Percentiles rank a stretch among this genome's conserved stretches.
Evolutionary conservation across 768 basidiomycete genomes (phyloP).

Genomic region (Cystoderma amianthinum): DNA sequence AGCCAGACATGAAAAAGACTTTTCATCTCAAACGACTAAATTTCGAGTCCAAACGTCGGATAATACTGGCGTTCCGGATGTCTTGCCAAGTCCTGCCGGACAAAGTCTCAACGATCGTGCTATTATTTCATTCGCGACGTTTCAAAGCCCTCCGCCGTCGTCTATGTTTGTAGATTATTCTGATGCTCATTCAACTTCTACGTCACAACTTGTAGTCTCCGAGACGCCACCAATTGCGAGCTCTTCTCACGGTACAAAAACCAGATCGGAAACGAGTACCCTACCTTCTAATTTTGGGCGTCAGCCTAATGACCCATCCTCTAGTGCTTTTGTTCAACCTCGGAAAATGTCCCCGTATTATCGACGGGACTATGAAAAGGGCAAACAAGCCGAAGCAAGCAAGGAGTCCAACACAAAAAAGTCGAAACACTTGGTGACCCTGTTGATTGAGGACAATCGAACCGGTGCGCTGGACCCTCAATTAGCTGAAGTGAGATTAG

Average conservation of each 20-base stretch:
- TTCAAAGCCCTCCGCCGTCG: not conserved
- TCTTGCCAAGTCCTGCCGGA: not conserved
- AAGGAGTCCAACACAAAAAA: not conserved
- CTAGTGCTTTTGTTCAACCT: too few relatives aligned
- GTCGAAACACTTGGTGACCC: slow-evolving; percentile 48
- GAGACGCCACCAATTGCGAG: not conserved
- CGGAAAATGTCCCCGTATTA: slow-evolving; percentile 7
- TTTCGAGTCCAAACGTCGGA: slow-evolving; percentile 35
- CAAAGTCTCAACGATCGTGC: too few relatives aligned
- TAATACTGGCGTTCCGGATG: not conserved
- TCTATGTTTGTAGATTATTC: too few relatives aligned
- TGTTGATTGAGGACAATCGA: slow-evolving; percentile 61
- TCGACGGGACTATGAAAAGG: slow-evolving; percentile 11
- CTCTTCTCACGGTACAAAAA: not conserved
- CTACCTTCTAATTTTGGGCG: too few relatives aligned
- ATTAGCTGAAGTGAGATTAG: slow-evolving; percentile 60
- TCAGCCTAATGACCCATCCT: too few relatives aligned
- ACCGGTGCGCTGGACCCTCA: slow-evolving; percentile 46
- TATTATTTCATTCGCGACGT: too few relatives aligned
- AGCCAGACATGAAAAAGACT: slow-evolving; percentile 28
- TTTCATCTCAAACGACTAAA: slow-evolving; percentile 36
- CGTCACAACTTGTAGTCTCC: too few relatives aligned
- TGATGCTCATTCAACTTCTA: too few relatives aligned
- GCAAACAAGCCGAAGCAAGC: too few relatives aligned
- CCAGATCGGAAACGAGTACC: not conserved